These are phyloP conservation scores for Trebouxia sp. DNA, from an alignment of 139 green algal species.

Conservation along the genomic window DNA sequence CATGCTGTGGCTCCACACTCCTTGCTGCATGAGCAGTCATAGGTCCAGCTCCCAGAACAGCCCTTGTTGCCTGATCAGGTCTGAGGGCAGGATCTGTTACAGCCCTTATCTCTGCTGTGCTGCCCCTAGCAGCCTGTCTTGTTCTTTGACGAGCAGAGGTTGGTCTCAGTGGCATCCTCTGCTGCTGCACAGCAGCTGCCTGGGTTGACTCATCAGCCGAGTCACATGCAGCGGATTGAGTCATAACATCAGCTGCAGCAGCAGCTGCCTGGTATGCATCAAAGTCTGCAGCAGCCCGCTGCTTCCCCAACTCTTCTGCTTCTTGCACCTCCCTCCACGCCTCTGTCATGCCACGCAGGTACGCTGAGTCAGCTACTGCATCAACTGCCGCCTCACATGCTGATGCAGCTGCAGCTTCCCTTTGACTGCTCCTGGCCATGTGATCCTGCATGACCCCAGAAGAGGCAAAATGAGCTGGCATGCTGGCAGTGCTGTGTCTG, in stretches of 20 bases:
- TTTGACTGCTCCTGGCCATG: not conserved
- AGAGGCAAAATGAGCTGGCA: too few species aligned
- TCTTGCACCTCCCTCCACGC: not conserved
- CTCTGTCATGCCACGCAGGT: not conserved
- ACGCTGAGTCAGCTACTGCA: not conserved
- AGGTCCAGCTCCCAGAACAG: too few species aligned
- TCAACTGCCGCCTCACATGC: not conserved
- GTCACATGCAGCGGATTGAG: not conserved
- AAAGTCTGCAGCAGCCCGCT: not conserved
- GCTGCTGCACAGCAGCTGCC: not conserved
- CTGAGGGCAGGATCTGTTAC: too few species aligned
- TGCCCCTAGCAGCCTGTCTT: too few species aligned
- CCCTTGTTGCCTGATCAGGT: too few species aligned
- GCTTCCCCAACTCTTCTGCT: not conserved
- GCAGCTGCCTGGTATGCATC: not conserved
- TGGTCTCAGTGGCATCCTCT: too few species aligned
- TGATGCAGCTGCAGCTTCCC: not conserved
- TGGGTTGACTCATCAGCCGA: not conserved
- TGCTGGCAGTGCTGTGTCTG: conserved; percentile 12
- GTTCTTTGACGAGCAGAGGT: too few species aligned
- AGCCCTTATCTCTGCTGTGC: too few species aligned
- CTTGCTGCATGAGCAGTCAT: too few species aligned
- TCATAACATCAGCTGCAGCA: not conserved
- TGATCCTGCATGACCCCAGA: too few species aligned
- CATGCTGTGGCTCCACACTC: too few species aligned